Evolutionary conservation across 495 filamentous ascomycete genomes (phyloP).

Genomic region (Neurospora sp.): DNA sequence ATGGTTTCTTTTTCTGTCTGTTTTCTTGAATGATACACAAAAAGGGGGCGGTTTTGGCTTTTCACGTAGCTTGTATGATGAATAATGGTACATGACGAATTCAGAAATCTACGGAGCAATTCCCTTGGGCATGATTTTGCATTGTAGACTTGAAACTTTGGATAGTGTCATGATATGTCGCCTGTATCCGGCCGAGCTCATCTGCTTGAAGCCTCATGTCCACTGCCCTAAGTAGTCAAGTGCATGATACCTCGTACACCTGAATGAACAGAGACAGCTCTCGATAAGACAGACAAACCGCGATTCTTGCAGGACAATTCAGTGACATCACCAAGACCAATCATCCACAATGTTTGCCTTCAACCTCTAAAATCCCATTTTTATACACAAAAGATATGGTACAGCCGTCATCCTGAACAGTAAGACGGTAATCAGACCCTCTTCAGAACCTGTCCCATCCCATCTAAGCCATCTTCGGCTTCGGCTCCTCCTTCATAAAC

Average conservation of each 20-base stretch:
- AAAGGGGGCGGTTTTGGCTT: background rate
- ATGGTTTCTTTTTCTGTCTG: conserved; percentile 2
- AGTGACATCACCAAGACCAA: background rate
- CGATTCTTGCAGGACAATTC: background rate
- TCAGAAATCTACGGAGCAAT: background rate
- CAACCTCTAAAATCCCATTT: background rate
- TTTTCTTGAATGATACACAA: background rate
- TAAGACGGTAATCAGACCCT: background rate
- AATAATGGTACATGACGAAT: background rate
- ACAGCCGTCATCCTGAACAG: background rate
- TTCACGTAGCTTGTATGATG: background rate
- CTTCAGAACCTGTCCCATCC: too few relatives aligned
- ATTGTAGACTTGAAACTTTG: background rate
- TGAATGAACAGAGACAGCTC: background rate
- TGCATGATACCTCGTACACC: background rate
- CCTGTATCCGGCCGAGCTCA: too few relatives aligned
- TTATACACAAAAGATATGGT: conserved; percentile 1
- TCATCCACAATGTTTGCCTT: background rate
- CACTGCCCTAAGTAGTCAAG: background rate
- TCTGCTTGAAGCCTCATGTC: too few relatives aligned
- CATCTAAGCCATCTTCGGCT: conserved; percentile 49
- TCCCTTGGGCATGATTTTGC: background rate
- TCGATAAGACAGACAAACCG: background rate
- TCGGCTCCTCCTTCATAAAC: conserved; percentile 30
- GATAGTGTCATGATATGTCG: too few relatives aligned